Evolutionary conservation across 2,329 filamentous ascomycete species (phyloP), one percentile per base, ranked within the genome.

Genomic region (Fusarium brevicatenulatum): DNA sequence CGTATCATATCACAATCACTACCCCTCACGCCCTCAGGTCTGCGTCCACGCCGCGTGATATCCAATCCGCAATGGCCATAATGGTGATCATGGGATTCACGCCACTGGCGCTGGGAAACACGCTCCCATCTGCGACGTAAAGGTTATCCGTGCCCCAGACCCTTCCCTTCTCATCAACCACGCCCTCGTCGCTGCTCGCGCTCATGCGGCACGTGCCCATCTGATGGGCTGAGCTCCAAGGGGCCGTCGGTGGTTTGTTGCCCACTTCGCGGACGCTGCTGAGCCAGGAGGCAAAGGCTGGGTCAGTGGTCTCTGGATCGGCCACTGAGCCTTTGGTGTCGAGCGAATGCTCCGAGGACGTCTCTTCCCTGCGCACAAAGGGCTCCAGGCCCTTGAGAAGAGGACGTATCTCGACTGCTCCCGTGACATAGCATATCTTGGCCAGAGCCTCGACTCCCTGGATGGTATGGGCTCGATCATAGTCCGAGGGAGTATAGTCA

Each of bases 41-140:
- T 77, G 80, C 82, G n/a, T 81, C 84, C 49, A 92, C 79, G 1
- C 87, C 86, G 76, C 87, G 83, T 7, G 89, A 89, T 69, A 93
- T 91, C 82, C 88, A 89, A 77, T 93, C 89, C 54, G 90, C 86
- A 76, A 93, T 87, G 2, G 89, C 89, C 93, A 95, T 94, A 64
- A 85, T 87, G 18, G 92, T 94, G 47, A 95, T 85, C 93, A 95
- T 95, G 18, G 93, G 93, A 79, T 95, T 95, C 36, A 95, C 92
- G 3, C 93, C 93, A 78, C 90, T 93, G 16, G 92, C 92, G 63
- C 88, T 91, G 2, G 92, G 93, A 69, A 95, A 92, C 16, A 94
- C 90, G 79, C 91, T 94, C 49, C 92, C 90, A 80, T 95, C 93
- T 15, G 91, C 89, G 23, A 95, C 89, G 78, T 90, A 94, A 75